These are phyloP conservation scores for Eucalyptus cloeziana DNA, from an alignment of 345 rosid genomes.

Conservation along the genomic window DNA sequence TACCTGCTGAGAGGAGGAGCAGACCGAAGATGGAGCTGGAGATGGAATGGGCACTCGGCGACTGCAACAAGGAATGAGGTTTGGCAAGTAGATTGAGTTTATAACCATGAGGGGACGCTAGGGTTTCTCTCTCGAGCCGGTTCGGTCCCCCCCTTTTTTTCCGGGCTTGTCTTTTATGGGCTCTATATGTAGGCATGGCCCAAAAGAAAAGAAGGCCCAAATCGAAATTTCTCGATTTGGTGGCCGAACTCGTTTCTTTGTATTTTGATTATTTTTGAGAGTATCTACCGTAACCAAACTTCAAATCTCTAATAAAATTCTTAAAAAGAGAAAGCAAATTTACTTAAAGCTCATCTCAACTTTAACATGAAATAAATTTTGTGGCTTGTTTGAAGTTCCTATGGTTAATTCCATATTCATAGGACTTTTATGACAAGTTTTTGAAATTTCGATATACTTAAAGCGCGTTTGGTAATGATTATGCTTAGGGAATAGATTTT, in stretches of 20 bases:
- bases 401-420: neutral
- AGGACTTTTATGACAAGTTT: neutral
- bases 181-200: neutral
- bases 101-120: neutral
- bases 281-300: neutral
- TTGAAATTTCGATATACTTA: rapidly evolving
- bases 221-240: neutral
- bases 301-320: neutral
- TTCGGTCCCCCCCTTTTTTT: no score
- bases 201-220: neutral
- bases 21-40: neutral
- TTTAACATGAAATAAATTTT: neutral
- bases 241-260: neutral
- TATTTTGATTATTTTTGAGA: neutral
- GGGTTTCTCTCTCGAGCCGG: neutral
- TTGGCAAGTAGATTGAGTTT: neutral
- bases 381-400: neutral
- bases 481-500: no score
- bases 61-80: neutral
- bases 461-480: no score
- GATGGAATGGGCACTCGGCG: neutral
- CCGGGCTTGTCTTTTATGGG: neutral
- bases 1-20: neutral
- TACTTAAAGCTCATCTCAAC: neutral
- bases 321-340: neutral